Conservation (phyloP, 352 stramenopile genomes). For the Globisporangium orthogonon region DNA sequence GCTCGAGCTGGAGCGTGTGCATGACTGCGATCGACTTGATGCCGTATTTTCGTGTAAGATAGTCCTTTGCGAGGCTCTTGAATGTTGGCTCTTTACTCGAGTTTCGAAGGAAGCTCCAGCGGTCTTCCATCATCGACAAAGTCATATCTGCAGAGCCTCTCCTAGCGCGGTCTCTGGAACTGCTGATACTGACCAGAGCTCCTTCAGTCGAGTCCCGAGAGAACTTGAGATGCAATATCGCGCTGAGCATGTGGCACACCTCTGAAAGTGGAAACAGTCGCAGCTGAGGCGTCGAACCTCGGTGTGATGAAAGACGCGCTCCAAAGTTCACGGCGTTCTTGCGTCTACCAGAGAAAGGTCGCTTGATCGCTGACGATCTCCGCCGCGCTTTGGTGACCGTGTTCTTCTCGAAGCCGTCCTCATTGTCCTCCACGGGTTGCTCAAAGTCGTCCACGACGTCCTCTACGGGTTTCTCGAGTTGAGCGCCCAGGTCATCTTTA, state of each 20-base stretch:
- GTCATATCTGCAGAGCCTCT: background rate
- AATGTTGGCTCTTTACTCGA: conserved; percentile 25
- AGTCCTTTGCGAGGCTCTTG: conserved; percentile 54
- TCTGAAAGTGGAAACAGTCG: conserved; percentile 50
- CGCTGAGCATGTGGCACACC: conserved; percentile 52
- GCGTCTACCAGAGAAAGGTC: conserved; percentile 22
- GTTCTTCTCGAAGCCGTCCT: conserved; percentile 2
- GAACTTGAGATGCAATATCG: conserved; percentile 61
- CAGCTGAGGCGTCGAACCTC: conserved; percentile 22
- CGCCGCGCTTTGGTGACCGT: conserved; percentile 17
- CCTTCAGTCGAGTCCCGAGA: conserved; percentile 32
- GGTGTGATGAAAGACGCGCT: conserved; percentile 18
- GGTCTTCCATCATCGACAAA: conserved; percentile 22
- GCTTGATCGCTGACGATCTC: conserved; percentile 22
- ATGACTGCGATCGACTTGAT: conserved; percentile 72
- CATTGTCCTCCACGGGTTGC: background rate
- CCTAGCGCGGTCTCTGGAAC: background rate
- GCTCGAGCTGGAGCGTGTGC: conserved; percentile 61
- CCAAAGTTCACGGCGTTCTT: conserved; percentile 47
- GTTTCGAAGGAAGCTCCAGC: conserved; percentile 26
- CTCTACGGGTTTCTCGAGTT: too few relatives aligned
- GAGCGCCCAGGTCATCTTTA: conserved; percentile 9
- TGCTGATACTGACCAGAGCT: background rate
- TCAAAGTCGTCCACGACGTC: background rate
- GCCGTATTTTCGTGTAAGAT: conserved; percentile 58